A percentile compares a stretch with the other conserved stretches of the same genome.
Conservation (phyloP, 495 filamentous ascomycete species). For the Penicillium soppii region DNA sequence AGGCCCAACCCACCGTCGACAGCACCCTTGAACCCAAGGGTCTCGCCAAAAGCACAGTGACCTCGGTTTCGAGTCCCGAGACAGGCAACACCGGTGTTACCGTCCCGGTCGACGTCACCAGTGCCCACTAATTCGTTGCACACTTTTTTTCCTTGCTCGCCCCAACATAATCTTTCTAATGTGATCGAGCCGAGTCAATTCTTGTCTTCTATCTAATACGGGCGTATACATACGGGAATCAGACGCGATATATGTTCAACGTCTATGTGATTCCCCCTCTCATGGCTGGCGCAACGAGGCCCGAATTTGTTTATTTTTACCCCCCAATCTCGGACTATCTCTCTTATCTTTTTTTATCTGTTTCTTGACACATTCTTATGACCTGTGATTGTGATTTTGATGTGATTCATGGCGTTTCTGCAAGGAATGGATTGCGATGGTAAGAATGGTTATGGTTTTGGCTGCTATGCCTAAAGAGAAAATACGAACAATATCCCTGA, state of each 20-base stretch:
- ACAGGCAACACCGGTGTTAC: conserved; percentile 30
- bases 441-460: too few species aligned
- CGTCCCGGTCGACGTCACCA: conserved; percentile 31
- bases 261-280: conserved; percentile 21
- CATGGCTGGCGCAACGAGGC: conserved; percentile 43
- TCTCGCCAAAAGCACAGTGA: conserved; percentile 35
- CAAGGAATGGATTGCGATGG: too few species aligned
- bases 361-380: conserved; percentile 19
- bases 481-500: too few species aligned
- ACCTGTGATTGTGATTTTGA: conserved; percentile 21
- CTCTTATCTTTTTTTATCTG: conserved; percentile 19
- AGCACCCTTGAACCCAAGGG: conserved; percentile 32
- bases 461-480: background rate
- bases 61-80: conserved; percentile 34
- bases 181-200: conserved; percentile 23
- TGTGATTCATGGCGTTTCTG: background rate
- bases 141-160: conserved; percentile 28
- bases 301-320: conserved; percentile 22
- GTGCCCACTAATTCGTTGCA: conserved; percentile 30
- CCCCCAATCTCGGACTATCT: conserved; percentile 2
- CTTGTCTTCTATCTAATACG: conserved; percentile 36
- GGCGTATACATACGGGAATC: conserved; percentile 45
- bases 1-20: conserved; percentile 35
- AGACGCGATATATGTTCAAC: conserved; percentile 33
- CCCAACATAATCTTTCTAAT: conserved; percentile 38